Conservation (phyloP, 805 yeast species). For the Candida hungchunana region DNA sequence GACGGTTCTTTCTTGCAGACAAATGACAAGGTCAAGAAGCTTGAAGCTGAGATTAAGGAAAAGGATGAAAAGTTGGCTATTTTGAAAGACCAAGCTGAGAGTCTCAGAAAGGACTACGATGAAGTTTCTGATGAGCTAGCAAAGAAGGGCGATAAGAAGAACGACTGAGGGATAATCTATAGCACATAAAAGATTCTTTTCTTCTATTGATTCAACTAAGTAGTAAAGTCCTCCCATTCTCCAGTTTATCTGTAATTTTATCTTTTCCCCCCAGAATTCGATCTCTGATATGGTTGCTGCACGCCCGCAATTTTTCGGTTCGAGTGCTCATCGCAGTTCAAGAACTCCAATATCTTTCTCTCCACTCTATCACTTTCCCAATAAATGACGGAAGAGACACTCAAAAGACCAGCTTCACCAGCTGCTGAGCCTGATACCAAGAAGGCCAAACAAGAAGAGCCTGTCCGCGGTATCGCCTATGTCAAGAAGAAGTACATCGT, state of each 20-base stretch:
- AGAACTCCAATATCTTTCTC: not conserved
- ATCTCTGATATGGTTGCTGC: too few species aligned
- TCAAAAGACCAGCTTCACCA: conserved; percentile 23
- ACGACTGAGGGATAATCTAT: too few species aligned
- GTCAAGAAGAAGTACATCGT: conserved; percentile 69
- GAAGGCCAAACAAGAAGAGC: conserved; percentile 13
- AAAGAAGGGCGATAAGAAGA: conserved; percentile 2
- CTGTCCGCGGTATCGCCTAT: conserved; percentile 62
- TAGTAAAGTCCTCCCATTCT: too few species aligned
- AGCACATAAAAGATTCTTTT: too few species aligned
- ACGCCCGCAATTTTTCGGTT: too few species aligned
- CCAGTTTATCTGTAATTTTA: too few species aligned
- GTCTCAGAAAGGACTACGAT: conserved; percentile 63
- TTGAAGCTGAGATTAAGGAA: conserved; percentile 27
- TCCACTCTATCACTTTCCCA: not conserved
- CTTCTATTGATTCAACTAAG: too few species aligned
- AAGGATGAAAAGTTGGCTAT: conserved; percentile 62
- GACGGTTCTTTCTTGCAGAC: conserved; percentile 27
- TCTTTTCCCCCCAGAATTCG: too few species aligned
- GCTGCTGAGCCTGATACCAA: conserved; percentile 9
- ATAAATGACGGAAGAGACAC: conserved; percentile 15
- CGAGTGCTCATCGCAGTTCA: too few species aligned
- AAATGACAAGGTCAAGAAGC: conserved; percentile 17
- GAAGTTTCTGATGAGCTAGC: conserved; percentile 23
- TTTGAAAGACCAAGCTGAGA: conserved; percentile 69